phyloP scores from a whole-genome alignment of 2,329 filamentous ascomycete genomes.

The Phoma herbarum region DNA sequence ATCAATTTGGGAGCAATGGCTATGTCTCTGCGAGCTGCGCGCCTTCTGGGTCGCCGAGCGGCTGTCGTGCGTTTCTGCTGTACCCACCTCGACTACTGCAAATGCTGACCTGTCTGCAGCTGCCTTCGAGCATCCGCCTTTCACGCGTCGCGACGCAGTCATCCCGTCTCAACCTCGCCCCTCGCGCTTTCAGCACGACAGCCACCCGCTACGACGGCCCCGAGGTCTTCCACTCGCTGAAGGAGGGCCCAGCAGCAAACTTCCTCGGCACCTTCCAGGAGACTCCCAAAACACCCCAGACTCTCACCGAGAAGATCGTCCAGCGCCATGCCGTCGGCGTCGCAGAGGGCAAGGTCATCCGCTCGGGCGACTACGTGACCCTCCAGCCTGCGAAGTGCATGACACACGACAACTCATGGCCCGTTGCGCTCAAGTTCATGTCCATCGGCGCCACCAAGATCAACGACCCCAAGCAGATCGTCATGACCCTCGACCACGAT shows the following conservation, averaged over 20 bases:
- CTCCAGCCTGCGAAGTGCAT: slow-evolving; percentile 77
- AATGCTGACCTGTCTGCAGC: slow-evolving; percentile 35
- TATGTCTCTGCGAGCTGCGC: slow-evolving; percentile 49
- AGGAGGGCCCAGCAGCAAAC: slow-evolving; percentile 67
- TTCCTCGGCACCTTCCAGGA: slow-evolving; percentile 75
- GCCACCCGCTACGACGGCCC: slow-evolving; percentile 35
- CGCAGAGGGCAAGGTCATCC: slow-evolving; percentile 76
- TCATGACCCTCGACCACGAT: slow-evolving; percentile 88
- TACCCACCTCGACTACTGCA: not conserved
- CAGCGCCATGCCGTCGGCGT: slow-evolving; percentile 83
- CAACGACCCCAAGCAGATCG: slow-evolving; percentile 75
- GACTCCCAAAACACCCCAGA: slow-evolving; percentile 68
- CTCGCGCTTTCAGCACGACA: slow-evolving; percentile 40
- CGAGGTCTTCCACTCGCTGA: slow-evolving; percentile 68
- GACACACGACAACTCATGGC: slow-evolving; percentile 87
- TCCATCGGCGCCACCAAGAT: slow-evolving; percentile 80
- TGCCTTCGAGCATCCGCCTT: slow-evolving; percentile 37
- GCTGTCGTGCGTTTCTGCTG: slow-evolving; percentile 37
- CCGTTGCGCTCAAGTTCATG: slow-evolving; percentile 81
- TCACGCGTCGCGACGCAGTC: slow-evolving; percentile 37
- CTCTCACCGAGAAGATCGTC: slow-evolving; percentile 91
- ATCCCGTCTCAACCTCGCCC: slow-evolving; percentile 33
- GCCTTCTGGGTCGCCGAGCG: slow-evolving; percentile 43
- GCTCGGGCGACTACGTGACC: slow-evolving; percentile 83
- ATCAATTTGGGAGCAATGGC: slow-evolving; percentile 42